Conservation (phyloP, 2,329 filamentous ascomycete species). For the Monilinia polystroma region DNA sequence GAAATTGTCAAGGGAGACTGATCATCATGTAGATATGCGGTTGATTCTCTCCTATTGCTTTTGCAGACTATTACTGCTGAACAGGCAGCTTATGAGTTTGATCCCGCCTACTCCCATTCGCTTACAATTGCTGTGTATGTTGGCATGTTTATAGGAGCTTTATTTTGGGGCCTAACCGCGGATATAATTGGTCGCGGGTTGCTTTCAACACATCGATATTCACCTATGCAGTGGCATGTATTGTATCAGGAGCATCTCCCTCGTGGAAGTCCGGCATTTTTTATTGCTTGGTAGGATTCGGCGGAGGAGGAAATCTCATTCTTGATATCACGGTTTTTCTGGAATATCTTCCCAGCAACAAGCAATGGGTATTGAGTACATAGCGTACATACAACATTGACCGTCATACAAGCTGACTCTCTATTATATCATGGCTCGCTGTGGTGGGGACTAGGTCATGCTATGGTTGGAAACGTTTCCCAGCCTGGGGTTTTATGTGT, state of each 20-base stretch:
- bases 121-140: constrained; percentile 62
- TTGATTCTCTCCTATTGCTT: constrained; percentile 55
- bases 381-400: background rate
- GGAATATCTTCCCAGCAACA: constrained; percentile 55
- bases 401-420: constrained; percentile 17
- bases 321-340: constrained; percentile 51
- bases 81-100: constrained; percentile 59
- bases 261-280: constrained; percentile 65
- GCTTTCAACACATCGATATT: constrained; percentile 69
- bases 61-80: constrained; percentile 63
- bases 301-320: constrained; percentile 62
- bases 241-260: constrained; percentile 65
- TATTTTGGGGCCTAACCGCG: constrained; percentile 68
- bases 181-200: constrained; percentile 67
- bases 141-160: constrained; percentile 54
- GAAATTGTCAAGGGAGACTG: background rate
- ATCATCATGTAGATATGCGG: constrained; percentile 49
- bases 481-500: constrained; percentile 37
- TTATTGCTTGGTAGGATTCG: constrained; percentile 64
- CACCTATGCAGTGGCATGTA: constrained; percentile 59
- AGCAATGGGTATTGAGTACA: constrained; percentile 60
- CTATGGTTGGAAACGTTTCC: constrained; percentile 35
- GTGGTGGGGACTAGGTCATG: constrained; percentile 50
- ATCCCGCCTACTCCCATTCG: constrained; percentile 53
- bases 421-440: constrained; percentile 51